Base-by-base conservation (phyloP, 2,329 filamentous ascomycete genomes). In the Clonostachys solani region DNA sequence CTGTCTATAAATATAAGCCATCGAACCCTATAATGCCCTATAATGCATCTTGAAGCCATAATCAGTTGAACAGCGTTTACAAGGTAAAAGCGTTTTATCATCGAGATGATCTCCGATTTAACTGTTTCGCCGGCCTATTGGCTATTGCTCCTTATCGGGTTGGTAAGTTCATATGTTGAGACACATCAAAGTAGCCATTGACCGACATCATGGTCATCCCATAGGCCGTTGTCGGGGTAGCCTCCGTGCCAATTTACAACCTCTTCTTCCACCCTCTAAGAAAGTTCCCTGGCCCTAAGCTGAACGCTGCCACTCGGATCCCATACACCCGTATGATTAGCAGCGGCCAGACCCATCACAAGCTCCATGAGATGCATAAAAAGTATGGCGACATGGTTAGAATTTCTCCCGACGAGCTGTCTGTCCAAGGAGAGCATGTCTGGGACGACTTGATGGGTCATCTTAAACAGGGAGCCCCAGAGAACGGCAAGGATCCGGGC, bases 361-460 rank as follows among this genome's bases (percentile, higher is more conserved):
- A 49, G 12, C 41, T 53, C 10, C 47, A 46, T 15, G 41, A 45
- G 3, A 46, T 55, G 9, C 59, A 62, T 16, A 47, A 56, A 13
- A 34, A 48, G 13, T 63, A 63, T 36, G 60, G 60, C 9, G 48
- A 55, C n/a, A 60, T 74, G 1, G 60, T 76, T 12, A 65, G 73
- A 2, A 57, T 69, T 6, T 61, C 57, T 0, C 71, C 72, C 0
- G 61, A 65, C 19, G 57, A 64, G 19, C 61, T 76, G 2, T 63
- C 66, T 2, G 72, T 71, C 47, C 63, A 60, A 8, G 60, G 58
- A 4, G 37, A 57, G 5, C 45, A 56, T 9, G 65, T 63, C 2
- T 72, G 64, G 65, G 65, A 64, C 44, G 64, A 68, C 10, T 72
- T 73, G 15, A 71, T 71, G 33, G 50, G 51, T 12, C 51, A 53